A percentile compares a stretch with the other conserved stretches of the same genome.
Conservation (phyloP, 495 filamentous ascomycete species). For the Pseudevernia furfuracea region DNA sequence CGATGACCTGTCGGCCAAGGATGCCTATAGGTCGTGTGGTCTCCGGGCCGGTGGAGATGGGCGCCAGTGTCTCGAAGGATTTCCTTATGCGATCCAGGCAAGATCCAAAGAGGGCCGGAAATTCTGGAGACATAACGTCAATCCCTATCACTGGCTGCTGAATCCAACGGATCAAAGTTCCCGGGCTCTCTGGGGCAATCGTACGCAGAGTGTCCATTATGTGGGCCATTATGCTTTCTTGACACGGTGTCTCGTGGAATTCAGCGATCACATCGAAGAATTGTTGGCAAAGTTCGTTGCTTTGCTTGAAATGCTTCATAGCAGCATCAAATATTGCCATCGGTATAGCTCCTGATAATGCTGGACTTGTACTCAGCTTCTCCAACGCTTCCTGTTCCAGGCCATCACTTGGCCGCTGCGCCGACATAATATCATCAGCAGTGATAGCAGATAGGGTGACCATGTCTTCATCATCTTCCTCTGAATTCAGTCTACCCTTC, state of each 20-base stretch:
- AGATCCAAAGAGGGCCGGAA: constrained; percentile 62
- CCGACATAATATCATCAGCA: constrained; percentile 58
- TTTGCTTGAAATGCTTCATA: constrained; percentile 64
- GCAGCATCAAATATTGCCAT: constrained; percentile 86
- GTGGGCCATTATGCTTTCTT: constrained; percentile 64
- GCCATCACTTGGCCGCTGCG: constrained; percentile 31
- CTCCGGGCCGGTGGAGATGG: constrained; percentile 10
- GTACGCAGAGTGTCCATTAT: constrained; percentile 58
- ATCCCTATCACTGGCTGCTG: constrained; percentile 62
- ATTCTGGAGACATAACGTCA: constrained; percentile 53
- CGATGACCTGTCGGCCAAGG: constrained; percentile 49
- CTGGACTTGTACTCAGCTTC: constrained; percentile 67
- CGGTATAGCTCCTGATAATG: constrained; percentile 82
- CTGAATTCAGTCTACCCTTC: constrained; percentile 35
- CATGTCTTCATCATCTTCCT: constrained; percentile 45
- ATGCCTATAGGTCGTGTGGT: constrained; percentile 19
- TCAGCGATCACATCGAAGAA: constrained; percentile 75
- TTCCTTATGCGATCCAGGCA: constrained; percentile 53
- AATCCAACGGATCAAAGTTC: constrained; percentile 60
- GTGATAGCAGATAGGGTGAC: constrained; percentile 57
- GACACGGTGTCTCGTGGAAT: constrained; percentile 57
- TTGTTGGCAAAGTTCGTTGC: constrained; percentile 53
- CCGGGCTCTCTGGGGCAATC: constrained; percentile 48
- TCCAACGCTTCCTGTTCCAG: constrained; percentile 47
- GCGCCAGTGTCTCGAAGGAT: constrained; percentile 12